Evolutionary conservation across 1,284 basidiomycete species (phyloP).

Genomic region (Pterulicium gracile): DNA sequence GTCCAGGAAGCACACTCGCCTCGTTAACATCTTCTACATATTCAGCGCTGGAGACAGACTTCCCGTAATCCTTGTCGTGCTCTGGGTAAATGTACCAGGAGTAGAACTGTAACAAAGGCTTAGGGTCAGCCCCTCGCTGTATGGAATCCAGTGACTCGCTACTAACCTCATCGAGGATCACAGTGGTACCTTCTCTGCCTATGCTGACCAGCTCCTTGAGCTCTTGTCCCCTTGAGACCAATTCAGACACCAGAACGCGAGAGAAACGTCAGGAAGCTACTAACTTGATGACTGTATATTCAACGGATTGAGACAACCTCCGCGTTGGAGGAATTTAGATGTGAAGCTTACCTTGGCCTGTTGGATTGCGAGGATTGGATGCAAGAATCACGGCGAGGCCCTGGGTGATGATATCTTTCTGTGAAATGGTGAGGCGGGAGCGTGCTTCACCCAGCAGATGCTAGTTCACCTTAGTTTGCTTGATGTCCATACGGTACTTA

Average conservation of each 20-base stretch:
- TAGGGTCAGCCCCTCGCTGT: background rate
- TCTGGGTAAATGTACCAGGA: slow-evolving; percentile 90
- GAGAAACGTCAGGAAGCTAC: no score
- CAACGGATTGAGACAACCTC: slow-evolving; percentile 15
- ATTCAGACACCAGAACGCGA: no score
- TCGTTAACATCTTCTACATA: slow-evolving; percentile 82
- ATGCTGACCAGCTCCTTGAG: slow-evolving; percentile 72
- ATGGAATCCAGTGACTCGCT: background rate
- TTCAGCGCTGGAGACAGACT: slow-evolving; percentile 72
- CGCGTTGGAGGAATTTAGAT: no score
- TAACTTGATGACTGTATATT: slow-evolving; percentile 32
- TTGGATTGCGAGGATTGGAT: slow-evolving; percentile 88
- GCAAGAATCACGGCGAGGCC: slow-evolving; percentile 82
- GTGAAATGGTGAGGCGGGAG: slow-evolving; percentile 6
- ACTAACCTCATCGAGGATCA: slow-evolving; percentile 79
- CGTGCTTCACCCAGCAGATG: slow-evolving; percentile 6
- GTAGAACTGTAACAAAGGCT: slow-evolving; percentile 50
- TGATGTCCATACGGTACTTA: slow-evolving; percentile 64
- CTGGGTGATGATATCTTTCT: slow-evolving; percentile 71
- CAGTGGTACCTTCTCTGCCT: slow-evolving; percentile 62
- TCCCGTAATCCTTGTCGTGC: slow-evolving; percentile 61
- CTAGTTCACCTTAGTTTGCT: slow-evolving; percentile 47
- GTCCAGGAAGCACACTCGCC: slow-evolving; percentile 25
- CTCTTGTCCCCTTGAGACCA: slow-evolving; percentile 68
- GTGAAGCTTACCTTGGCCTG: slow-evolving; percentile 59